A percentile compares a stretch with the other conserved stretches of the same genome.
These are phyloP conservation scores for Pezicula radicicola DNA, from an alignment of 2,329 filamentous ascomycete genomes.

Conservation along the genomic window DNA sequence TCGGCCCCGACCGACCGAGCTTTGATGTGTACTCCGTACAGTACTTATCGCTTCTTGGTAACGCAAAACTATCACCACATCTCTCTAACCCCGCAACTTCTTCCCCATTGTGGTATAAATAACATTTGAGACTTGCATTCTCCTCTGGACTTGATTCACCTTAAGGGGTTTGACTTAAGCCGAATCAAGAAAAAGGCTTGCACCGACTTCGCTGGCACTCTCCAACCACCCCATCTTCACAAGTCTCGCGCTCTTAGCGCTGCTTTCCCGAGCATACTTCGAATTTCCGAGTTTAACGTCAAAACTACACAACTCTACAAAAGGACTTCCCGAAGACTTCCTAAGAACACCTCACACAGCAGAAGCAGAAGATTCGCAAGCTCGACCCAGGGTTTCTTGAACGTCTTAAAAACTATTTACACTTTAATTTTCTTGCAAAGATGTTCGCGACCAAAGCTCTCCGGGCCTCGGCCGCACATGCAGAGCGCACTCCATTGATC, in stretches of 20 bases:
- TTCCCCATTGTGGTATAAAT: no score
- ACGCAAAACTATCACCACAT: no score
- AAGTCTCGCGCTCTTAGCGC: not conserved
- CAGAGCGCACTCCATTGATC: constrained; percentile 36
- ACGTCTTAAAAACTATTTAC: not conserved
- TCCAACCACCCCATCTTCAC: not conserved
- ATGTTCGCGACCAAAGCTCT: constrained; percentile 36
- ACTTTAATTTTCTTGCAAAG: constrained; percentile 11
- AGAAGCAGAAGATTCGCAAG: not conserved
- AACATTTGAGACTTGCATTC: no score
- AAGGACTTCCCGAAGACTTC: no score
- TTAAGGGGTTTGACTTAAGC: no score
- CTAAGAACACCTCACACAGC: no score
- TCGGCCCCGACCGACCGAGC: no score
- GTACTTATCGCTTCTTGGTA: no score
- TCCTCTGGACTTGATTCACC: no score
- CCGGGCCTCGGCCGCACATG: constrained; percentile 26
- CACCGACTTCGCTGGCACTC: not conserved
- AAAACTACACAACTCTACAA: not conserved
- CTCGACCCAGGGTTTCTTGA: not conserved
- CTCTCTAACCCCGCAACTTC: no score
- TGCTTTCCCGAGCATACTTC: not conserved
- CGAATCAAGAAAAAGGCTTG: not conserved
- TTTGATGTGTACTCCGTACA: no score
- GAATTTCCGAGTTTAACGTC: not conserved